Conservation (phyloP, 2,329 filamentous ascomycete genomes). For the Venturia carpophila region DNA sequence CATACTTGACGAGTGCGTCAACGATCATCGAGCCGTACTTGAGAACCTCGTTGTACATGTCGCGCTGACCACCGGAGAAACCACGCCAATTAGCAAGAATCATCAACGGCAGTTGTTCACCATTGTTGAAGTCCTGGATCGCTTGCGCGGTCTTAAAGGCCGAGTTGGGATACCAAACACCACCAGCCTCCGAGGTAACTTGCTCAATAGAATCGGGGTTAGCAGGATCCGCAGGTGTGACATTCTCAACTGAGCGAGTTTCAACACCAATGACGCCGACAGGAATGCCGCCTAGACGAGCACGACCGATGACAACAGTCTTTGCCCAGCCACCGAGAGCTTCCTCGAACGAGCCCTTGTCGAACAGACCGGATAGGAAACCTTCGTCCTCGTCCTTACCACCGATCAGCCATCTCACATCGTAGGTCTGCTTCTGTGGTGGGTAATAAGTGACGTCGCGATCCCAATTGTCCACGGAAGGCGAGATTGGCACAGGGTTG, state of each 20-base stretch:
- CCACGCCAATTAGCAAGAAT: slow-evolving; percentile 99
- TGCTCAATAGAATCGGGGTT: slow-evolving; percentile 98
- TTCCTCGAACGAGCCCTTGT: slow-evolving; percentile 94
- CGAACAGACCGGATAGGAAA: slow-evolving; percentile 87
- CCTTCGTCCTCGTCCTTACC: slow-evolving; percentile 80
- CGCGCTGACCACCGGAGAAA: slow-evolving; percentile 98
- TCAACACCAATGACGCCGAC: slow-evolving; percentile 98
- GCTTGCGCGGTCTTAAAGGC: slow-evolving; percentile 99
- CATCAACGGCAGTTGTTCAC: slow-evolving; percentile 96
- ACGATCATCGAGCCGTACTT: slow-evolving; percentile 99
- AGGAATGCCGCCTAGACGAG: slow-evolving; percentile 91
- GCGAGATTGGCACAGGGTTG: slow-evolving; percentile 84
- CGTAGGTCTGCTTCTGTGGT: slow-evolving; percentile 76
- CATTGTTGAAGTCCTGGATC: slow-evolving; percentile 98
- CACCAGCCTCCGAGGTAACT: slow-evolving; percentile 87
- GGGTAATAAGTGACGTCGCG: slow-evolving; percentile 79
- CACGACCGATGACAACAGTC: slow-evolving; percentile 93
- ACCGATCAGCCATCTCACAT: slow-evolving; percentile 87
- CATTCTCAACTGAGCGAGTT: slow-evolving; percentile 91
- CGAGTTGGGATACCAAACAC: slow-evolving; percentile 99
- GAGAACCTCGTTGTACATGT: slow-evolving; percentile 99
- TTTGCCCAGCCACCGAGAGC: slow-evolving; percentile 93
- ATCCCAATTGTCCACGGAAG: slow-evolving; percentile 81
- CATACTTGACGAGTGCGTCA: slow-evolving; percentile 93
- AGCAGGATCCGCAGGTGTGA: slow-evolving; percentile 90